Evolutionary conservation across 495 filamentous ascomycete genomes (phyloP).

Genomic region (Pyronema omphalodes): DNA sequence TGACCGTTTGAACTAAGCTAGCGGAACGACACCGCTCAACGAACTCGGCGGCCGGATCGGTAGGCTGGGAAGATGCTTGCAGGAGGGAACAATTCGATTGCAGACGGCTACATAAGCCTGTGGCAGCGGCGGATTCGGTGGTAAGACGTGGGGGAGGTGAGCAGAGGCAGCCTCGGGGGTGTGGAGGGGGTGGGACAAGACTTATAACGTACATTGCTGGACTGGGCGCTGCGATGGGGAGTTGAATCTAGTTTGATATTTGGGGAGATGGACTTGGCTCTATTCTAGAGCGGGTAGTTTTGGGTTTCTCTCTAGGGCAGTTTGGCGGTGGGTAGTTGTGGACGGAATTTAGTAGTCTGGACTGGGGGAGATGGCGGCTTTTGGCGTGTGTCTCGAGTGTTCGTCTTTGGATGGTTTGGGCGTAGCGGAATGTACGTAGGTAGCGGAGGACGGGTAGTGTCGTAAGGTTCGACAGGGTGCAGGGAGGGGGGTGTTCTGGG

Average conservation of each 20-base stretch:
- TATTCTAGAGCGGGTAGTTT: too few species aligned
- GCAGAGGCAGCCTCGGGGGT: slow-evolving; percentile 20
- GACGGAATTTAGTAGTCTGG: too few species aligned
- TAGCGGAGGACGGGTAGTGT: too few species aligned
- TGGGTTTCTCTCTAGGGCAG: too few species aligned
- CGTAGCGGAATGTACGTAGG: too few species aligned
- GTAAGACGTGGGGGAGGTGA: slow-evolving; percentile 1
- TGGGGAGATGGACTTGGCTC: too few species aligned
- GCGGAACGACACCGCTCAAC: background rate
- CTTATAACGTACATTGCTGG: background rate
- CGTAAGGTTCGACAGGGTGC: too few species aligned
- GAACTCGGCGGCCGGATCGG: background rate
- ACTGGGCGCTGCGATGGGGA: background rate
- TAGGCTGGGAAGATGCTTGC: background rate
- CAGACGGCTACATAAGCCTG: background rate
- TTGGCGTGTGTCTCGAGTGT: too few species aligned
- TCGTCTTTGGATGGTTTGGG: too few species aligned
- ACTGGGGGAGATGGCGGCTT: too few species aligned
- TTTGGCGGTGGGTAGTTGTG: too few species aligned
- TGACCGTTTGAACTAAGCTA: slow-evolving; percentile 1
- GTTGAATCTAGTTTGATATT: background rate
- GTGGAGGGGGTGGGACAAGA: slow-evolving; percentile 19
- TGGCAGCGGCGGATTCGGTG: background rate
- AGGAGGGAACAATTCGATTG: background rate
- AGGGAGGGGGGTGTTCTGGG: too few species aligned